Base-by-base conservation (phyloP, 106 monocot species). In the Ottelia alismoides region DNA sequence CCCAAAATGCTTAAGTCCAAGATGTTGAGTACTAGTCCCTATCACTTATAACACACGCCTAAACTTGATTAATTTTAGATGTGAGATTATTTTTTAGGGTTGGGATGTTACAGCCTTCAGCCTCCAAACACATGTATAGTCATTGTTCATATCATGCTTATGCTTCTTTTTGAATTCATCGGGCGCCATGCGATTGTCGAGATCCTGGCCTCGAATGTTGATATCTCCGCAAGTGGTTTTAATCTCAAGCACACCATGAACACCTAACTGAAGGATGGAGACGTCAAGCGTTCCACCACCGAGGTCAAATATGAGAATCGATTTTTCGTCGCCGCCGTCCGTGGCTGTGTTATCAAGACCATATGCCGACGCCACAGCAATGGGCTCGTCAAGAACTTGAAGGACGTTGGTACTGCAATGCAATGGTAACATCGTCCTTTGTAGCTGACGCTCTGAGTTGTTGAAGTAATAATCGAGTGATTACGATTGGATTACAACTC, bases 201-300 rank as follows among this genome's bases (percentile, higher is more conserved):
- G 63, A 50, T 71, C 70, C 26, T 32, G 26, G 1, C 70, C 70
- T 22, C 70, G 63, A 21, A 70, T 45, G 49, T 69, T 59, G 16
- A 26, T 60, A n/a, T n/a, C n/a, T 14, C 68, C 68, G 3, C 45
- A 29, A 0, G 69, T 70, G 31, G 61, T 61, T 6, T 45, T 62
- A 28, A 70, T 47, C 28, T 55, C 46, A 17, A 70, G 27, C 22
- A 31, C 27, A 1, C 61, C 61, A n/a, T n/a, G n/a, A 4, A n/a
- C 54, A 14, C 47, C 29, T 11, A 70, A 55, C 22, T 45, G 24
- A 18, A 70, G 19, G 20, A 70, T 49, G 11, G 69, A 70, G 0
- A 70, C 69, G 22, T 70, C 69, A 35, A 90, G 80, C 4, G 89
- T 89, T n/a, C 83, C 88, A 20, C 88, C 83, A 0, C 88, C 88